A percentile compares a stretch with the other conserved stretches of the same genome.
Conservation (phyloP, 306 rosid genomes). For the Parietaria judaica region DNA sequence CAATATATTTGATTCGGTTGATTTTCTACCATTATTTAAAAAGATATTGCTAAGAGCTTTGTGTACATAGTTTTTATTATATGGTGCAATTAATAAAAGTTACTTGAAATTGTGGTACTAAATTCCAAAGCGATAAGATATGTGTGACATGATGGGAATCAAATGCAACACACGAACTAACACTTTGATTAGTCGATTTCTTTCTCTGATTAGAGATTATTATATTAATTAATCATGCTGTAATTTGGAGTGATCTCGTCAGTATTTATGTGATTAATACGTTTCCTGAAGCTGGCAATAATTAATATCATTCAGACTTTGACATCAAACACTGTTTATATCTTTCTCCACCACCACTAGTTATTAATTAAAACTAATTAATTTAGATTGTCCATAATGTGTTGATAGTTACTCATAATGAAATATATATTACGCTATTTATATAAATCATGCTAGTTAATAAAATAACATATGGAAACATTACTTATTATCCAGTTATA, state of each 20-base stretch:
- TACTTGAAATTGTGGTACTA: constrained; percentile 18
- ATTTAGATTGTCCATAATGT: constrained; percentile 10
- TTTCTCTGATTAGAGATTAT: constrained; percentile 13
- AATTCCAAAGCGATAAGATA: constrained; percentile 34
- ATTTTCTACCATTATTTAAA: constrained; percentile 15
- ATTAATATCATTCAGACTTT: constrained; percentile 43
- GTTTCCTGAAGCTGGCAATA: constrained; percentile 38
- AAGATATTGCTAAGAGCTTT: constrained; percentile 32
- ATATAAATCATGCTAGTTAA: too few species aligned
- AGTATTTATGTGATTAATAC: constrained; percentile 15
- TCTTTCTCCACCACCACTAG: constrained; percentile 12
- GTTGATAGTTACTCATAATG: background rate
- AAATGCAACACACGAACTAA: constrained; percentile 35
- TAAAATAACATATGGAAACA: background rate
- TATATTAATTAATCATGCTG: constrained; percentile 14
- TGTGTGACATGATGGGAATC: constrained; percentile 40
- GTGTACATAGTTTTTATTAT: constrained; percentile 3
- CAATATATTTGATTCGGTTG: constrained; percentile 15
- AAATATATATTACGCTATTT: too few species aligned
- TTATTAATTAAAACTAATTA: background rate
- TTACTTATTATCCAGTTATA: background rate
- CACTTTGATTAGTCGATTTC: constrained; percentile 27
- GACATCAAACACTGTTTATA: constrained; percentile 11
- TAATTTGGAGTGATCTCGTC: constrained; percentile 17
- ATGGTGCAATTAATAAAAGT: constrained; percentile 21